These are phyloP conservation scores for Dendrobium chrysotoxum DNA, from an alignment of 106 monocot species.

Conservation along the genomic window DNA sequence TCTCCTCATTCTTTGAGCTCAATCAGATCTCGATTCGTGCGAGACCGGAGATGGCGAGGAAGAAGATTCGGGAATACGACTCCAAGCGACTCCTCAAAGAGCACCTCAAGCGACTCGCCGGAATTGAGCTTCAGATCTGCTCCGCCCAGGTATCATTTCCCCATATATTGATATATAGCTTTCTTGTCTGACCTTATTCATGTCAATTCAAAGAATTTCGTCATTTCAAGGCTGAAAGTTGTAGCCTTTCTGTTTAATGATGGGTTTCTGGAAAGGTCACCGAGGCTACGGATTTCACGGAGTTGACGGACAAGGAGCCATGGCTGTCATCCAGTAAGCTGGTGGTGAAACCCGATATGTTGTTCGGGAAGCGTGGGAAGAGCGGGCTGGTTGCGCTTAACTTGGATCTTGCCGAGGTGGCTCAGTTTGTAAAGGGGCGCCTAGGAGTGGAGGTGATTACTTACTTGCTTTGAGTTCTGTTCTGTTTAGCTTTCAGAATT, in stretches of 20 bases:
- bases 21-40: not conserved
- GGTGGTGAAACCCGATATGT: slow-evolving; percentile 97
- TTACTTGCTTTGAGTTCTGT: not conserved
- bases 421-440: slow-evolving; percentile 73
- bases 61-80: slow-evolving; percentile 76
- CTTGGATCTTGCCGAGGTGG: slow-evolving; percentile 70
- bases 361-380: slow-evolving; percentile 98
- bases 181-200: not conserved
- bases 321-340: slow-evolving; percentile 86
- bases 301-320: slow-evolving; percentile 51
- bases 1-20: slow-evolving; percentile 5
- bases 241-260: not conserved
- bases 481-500: not conserved
- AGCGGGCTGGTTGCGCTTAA: slow-evolving; percentile 89
- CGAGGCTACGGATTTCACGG: slow-evolving; percentile 66
- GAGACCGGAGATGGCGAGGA: slow-evolving; percentile 43
- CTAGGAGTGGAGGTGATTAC: slow-evolving; percentile 69
- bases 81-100: slow-evolving; percentile 65
- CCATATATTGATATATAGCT: not conserved
- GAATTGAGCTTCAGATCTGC: slow-evolving; percentile 32
- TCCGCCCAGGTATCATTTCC: slow-evolving; percentile 41
- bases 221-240: not conserved
- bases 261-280: slow-evolving; percentile 38
- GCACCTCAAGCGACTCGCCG: slow-evolving; percentile 56
- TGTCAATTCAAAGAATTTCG: not conserved